Evolutionary conservation across 129 eudicot species (phyloP).

Genomic region (Rutidosis leptorrhynchoides): DNA sequence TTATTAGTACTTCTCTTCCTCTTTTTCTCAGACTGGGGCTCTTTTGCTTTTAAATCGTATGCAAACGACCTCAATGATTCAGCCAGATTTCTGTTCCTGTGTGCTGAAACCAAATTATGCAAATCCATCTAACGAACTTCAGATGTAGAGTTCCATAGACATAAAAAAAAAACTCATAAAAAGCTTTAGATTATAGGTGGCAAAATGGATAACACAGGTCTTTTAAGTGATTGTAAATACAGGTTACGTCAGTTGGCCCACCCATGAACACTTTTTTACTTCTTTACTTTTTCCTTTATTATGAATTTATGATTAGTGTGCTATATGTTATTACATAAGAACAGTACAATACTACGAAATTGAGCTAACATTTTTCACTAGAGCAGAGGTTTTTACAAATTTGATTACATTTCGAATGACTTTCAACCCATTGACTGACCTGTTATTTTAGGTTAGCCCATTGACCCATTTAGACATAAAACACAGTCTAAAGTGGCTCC

Average conservation of each 20-base stretch:
- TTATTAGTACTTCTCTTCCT: conserved; percentile 62
- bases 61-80: conserved; percentile 49
- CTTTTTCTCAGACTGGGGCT: conserved; percentile 72
- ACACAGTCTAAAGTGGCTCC: background rate
- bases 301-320: background rate
- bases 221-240: background rate
- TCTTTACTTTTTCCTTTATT: too few relatives aligned
- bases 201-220: background rate
- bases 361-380: background rate
- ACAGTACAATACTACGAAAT: background rate
- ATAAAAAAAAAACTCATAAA: background rate
- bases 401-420: background rate
- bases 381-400: background rate
- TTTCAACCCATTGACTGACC: background rate
- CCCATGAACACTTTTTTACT: background rate
- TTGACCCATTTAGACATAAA: background rate
- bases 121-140: conserved; percentile 3
- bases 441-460: too few relatives aligned
- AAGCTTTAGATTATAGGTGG: background rate
- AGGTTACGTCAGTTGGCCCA: background rate
- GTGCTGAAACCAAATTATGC: conserved; percentile 47
- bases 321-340: background rate
- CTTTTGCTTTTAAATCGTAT: conserved; percentile 61
- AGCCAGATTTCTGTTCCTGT: conserved; percentile 62
- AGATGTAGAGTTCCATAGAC: background rate